phyloP scores from a whole-genome alignment of 2,329 filamentous ascomycete species.

The Neoarthrinium moseri region DNA sequence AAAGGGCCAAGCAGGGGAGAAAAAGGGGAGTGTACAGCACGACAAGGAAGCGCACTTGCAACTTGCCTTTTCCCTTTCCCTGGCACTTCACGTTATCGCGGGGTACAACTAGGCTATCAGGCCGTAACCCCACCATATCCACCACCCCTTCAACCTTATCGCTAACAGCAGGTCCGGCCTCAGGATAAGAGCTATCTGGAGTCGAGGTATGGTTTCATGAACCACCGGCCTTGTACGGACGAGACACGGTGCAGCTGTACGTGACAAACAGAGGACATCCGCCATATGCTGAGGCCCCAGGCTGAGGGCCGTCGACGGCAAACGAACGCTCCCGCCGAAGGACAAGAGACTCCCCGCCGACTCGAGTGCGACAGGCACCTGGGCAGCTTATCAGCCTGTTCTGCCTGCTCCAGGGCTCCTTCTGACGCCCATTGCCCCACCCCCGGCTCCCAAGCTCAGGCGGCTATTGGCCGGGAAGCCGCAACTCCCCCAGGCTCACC shows the following conservation, averaged over 20 bases:
- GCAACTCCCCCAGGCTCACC: not conserved
- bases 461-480: not conserved
- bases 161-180: not conserved
- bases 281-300: not conserved
- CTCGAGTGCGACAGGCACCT: not conserved
- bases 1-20: no score
- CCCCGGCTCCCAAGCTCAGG: not conserved
- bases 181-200: slow-evolving; percentile 4
- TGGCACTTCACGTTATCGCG: not conserved
- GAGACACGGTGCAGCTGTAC: not conserved
- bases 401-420: slow-evolving; percentile 5
- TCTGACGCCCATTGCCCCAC: slow-evolving; percentile 6
- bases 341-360: no score
- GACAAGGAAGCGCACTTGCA: no score
- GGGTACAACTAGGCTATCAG: slow-evolving; percentile 9
- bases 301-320: no score
- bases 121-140: not conserved
- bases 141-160: not conserved
- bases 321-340: no score
- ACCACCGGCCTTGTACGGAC: not conserved
- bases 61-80: no score
- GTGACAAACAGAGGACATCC: not conserved
- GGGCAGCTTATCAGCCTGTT: slow-evolving; percentile 4
- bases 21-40: no score
- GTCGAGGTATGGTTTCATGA: not conserved